Evolutionary conservation across 148 eudicot genomes (phyloP).

Genomic region (Heliosperma pusillum): DNA sequence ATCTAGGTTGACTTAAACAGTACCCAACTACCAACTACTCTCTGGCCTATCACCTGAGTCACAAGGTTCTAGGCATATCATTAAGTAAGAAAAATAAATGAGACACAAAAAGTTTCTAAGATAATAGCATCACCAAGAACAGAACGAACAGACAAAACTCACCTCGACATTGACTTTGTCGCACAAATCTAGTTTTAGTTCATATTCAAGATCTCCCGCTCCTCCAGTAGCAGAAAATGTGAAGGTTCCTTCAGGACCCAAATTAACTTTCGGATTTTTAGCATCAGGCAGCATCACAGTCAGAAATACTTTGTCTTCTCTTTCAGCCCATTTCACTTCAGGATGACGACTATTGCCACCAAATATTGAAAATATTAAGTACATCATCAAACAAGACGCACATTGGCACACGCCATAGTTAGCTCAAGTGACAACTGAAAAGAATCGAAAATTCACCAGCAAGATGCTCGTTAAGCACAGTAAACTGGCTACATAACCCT

Average conservation of each 20-base stretch:
- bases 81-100: background rate
- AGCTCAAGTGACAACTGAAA: background rate
- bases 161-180: conserved; percentile 95
- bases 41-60: background rate
- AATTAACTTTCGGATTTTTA: conserved; percentile 72
- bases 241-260: conserved; percentile 80
- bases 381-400: background rate
- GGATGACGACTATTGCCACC: conserved; percentile 67
- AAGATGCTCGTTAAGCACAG: background rate
- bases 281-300: conserved; percentile 86
- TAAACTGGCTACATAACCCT: background rate
- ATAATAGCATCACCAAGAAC: conserved; percentile 1
- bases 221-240: conserved; percentile 76
- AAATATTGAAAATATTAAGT: background rate
- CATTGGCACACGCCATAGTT: background rate
- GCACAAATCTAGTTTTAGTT: conserved; percentile 63
- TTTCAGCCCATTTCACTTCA: conserved; percentile 95
- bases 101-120: background rate
- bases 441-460: background rate
- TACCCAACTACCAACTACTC: background rate
- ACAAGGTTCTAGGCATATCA: background rate
- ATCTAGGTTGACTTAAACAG: background rate
- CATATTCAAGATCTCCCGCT: conserved; percentile 53
- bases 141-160: background rate
- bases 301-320: conserved; percentile 71